Evolutionary conservation across 306 rosid genomes (phyloP).

Genomic region (Vigna reflexopilosa): DNA sequence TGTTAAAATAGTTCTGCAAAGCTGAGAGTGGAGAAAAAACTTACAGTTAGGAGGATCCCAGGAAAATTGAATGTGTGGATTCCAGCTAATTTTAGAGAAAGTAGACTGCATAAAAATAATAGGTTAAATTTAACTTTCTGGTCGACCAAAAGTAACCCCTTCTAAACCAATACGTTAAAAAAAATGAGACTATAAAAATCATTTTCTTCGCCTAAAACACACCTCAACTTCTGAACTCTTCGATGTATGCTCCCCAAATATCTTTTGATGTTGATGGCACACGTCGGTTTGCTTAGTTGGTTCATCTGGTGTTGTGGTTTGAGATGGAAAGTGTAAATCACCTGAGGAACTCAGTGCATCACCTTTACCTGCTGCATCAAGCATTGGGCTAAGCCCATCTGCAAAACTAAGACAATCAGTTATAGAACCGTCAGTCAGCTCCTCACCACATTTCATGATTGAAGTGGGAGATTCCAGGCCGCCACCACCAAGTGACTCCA

Average conservation of each 20-base stretch:
- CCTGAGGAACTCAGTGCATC: conserved; percentile 76
- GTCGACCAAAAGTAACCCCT: not conserved
- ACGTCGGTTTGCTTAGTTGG: conserved; percentile 49
- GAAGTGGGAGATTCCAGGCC: conserved; percentile 74
- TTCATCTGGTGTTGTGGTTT: conserved; percentile 57
- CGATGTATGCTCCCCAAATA: conserved; percentile 49
- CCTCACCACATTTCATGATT: conserved; percentile 64
- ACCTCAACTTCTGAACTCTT: conserved; percentile 57
- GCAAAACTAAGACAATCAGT: conserved; percentile 68
- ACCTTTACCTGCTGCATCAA: conserved; percentile 77
- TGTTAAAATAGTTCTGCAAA: not conserved
- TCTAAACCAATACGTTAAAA: not conserved
- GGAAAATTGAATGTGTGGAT: conserved; percentile 56
- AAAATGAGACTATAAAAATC: conserved; percentile 39
- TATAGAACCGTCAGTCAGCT: conserved; percentile 67
- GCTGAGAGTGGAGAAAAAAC: conserved; percentile 38
- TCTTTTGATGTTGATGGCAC: conserved; percentile 53
- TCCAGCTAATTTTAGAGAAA: conserved; percentile 62
- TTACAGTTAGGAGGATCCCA: conserved; percentile 65
- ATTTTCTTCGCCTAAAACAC: conserved; percentile 47
- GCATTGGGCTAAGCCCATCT: conserved; percentile 69
- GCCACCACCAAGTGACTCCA: conserved; percentile 78
- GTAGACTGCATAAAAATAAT: conserved; percentile 54
- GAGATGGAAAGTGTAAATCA: conserved; percentile 62
- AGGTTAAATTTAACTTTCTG: conserved; percentile 30